phyloP scores from a whole-genome alignment of 2,329 filamentous ascomycete species.

The Aspergillus floridensis region DNA sequence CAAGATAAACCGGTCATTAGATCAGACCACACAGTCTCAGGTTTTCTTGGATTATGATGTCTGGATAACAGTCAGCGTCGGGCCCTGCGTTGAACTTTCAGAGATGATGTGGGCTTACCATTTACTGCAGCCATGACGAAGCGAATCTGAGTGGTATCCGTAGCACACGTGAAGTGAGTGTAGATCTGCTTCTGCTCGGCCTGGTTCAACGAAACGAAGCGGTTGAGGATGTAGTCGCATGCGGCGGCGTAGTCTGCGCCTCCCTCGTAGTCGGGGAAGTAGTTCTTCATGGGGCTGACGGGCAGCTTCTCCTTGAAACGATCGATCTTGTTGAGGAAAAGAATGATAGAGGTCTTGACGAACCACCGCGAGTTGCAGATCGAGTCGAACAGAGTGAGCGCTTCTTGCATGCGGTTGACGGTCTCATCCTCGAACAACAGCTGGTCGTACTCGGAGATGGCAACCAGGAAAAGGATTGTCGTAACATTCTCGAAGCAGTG shows the following conservation, averaged over 20 bases:
- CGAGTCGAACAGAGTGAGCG: constrained; percentile 67
- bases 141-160: constrained; percentile 96
- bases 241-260: constrained; percentile 93
- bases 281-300: constrained; percentile 72
- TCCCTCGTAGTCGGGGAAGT: constrained; percentile 77
- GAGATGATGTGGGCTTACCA: constrained; percentile 58
- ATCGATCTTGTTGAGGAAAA: constrained; percentile 75
- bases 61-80: constrained; percentile 50
- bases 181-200: constrained; percentile 99
- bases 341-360: constrained; percentile 69
- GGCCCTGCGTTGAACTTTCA: neutral
- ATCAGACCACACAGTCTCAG: constrained; percentile 94
- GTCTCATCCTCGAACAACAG: constrained; percentile 94
- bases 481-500: constrained; percentile 98
- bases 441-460: constrained; percentile 96
- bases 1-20: constrained; percentile 53
- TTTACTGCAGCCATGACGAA: constrained; percentile 99
- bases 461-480: constrained; percentile 92
- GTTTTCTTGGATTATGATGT: constrained; percentile 99
- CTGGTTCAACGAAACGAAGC: constrained; percentile 97
- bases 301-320: constrained; percentile 72
- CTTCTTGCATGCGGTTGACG: constrained; percentile 75
- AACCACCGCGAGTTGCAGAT: constrained; percentile 73
- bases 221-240: constrained; percentile 98
- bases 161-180: constrained; percentile 98